These are phyloP conservation scores for Sugiyamaella mastotermitis DNA, from an alignment of 805 yeast genomes.

Conservation along the genomic window DNA sequence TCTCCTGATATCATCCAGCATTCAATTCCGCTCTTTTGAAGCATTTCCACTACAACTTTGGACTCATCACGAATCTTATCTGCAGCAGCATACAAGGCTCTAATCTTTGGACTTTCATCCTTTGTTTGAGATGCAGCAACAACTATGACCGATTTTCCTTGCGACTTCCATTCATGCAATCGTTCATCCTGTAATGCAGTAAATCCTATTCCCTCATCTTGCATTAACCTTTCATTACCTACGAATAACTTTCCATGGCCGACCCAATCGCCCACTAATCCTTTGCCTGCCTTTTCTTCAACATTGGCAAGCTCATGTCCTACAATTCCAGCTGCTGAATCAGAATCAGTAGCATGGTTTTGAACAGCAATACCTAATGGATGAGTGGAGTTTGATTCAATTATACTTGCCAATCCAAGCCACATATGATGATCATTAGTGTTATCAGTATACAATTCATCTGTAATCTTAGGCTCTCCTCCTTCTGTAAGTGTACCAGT, in stretches of 20 bases:
- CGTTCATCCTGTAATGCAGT: slow-evolving; percentile 16
- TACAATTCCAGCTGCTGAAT: background rate
- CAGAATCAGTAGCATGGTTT: slow-evolving; percentile 30
- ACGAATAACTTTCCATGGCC: slow-evolving; percentile 20
- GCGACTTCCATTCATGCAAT: slow-evolving; percentile 50
- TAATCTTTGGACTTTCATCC: slow-evolving; percentile 29
- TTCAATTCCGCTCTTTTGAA: slow-evolving; percentile 40
- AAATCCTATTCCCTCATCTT: slow-evolving; percentile 23
- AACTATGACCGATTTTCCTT: slow-evolving; percentile 58
- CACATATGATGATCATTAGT: slow-evolving; percentile 34
- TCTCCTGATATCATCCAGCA: slow-evolving; percentile 81
- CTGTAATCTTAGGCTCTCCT: slow-evolving; percentile 53
- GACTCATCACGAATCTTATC: slow-evolving; percentile 53
- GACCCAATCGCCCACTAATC: slow-evolving; percentile 32
- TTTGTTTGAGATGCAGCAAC: slow-evolving; percentile 35
- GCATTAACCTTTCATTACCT: slow-evolving; percentile 59
- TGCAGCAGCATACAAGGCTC: slow-evolving; percentile 51
- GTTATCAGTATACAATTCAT: no score
- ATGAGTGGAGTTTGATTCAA: slow-evolving; percentile 61
- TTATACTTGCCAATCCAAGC: slow-evolving; percentile 47
- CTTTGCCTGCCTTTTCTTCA: slow-evolving; percentile 55
- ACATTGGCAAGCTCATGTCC: slow-evolving; percentile 22
- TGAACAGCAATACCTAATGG: slow-evolving; percentile 61
- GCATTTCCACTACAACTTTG: slow-evolving; percentile 39
- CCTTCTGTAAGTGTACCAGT: slow-evolving; percentile 70